These are phyloP conservation scores for Backusella australiensis DNA, from an alignment of 192 early-diverging fungal genomes.

Conservation along the genomic window DNA sequence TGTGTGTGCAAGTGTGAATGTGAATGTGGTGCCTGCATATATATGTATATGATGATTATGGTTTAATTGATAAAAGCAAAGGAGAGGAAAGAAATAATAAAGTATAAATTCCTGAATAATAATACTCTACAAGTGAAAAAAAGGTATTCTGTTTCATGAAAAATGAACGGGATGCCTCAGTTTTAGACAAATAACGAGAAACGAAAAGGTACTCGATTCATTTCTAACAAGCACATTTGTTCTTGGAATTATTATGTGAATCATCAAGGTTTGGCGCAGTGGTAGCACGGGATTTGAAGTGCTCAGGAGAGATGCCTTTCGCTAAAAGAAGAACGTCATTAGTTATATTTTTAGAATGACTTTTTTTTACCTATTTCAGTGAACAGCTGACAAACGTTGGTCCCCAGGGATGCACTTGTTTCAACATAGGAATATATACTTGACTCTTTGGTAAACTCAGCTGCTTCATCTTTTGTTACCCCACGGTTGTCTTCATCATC, in stretches of 20 bases:
- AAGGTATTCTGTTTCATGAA: background rate
- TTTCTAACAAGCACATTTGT: background rate
- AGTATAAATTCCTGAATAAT: background rate
- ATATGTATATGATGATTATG: background rate
- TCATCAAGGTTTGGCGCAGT: background rate
- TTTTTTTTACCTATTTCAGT: constrained; percentile 68
- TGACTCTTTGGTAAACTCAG: constrained; percentile 50
- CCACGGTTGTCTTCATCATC: constrained; percentile 22
- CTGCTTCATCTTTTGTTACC: constrained; percentile 43
- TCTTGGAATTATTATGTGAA: background rate
- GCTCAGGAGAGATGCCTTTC: background rate
- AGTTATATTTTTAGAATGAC: background rate
- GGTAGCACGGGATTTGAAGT: background rate
- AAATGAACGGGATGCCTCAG: background rate
- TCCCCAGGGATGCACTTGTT: constrained; percentile 85
- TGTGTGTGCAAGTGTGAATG: background rate
- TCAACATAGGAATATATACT: constrained; percentile 83
- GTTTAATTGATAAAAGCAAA: background rate
- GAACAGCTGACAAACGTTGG: constrained; percentile 87
- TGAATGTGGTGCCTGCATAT: background rate
- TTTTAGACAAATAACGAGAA: background rate
- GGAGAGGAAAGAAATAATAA: background rate
- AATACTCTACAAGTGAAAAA: background rate
- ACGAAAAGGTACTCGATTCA: background rate
- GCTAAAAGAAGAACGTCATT: background rate